These are phyloP conservation scores for Tilletia setariae DNA, from an alignment of 1,284 basidiomycete species.

Conservation along the genomic window DNA sequence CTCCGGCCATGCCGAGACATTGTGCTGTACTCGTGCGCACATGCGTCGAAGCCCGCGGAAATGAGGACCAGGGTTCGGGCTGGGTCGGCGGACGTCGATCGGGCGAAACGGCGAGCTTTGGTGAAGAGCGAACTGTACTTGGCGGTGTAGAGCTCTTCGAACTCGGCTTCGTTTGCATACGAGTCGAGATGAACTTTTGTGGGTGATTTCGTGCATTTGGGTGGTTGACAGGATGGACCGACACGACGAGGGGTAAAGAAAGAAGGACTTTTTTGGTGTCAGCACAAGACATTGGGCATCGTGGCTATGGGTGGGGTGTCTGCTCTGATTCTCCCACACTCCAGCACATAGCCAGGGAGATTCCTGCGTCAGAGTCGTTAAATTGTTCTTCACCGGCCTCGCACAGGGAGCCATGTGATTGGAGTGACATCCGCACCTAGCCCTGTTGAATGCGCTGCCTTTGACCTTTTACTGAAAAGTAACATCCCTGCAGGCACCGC, in stretches of 20 bases:
- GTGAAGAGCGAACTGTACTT: conserved; percentile 70
- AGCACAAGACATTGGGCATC: too few species aligned
- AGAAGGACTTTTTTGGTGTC: too few species aligned
- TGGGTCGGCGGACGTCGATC: conserved; percentile 64
- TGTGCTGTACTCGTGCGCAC: conserved; percentile 80
- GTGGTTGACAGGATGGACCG: not conserved
- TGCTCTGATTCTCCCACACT: too few species aligned
- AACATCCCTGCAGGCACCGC: not conserved
- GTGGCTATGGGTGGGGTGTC: too few species aligned
- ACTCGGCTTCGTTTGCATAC: conserved; percentile 72
- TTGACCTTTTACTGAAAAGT: conserved; percentile 47
- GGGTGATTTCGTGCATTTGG: conserved; percentile 20
- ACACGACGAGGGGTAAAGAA: not conserved
- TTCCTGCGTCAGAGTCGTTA: not conserved
- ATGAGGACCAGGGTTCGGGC: conserved; percentile 69
- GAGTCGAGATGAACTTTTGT: conserved; percentile 77
- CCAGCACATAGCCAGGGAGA: not conserved
- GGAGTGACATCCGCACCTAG: too few species aligned
- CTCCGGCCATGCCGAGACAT: conserved; percentile 92
- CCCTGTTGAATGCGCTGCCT: conserved; percentile 21
- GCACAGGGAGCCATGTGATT: not conserved
- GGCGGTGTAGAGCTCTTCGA: conserved; percentile 72
- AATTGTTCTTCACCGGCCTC: not conserved
- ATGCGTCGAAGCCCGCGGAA: conserved; percentile 79
- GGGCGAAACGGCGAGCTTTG: conserved; percentile 71